Evolutionary conservation across 177 flowering plant genomes (phyloP), one percentile per base, ranked within the genome.

Genomic region (Tripterygium wilfordii): DNA sequence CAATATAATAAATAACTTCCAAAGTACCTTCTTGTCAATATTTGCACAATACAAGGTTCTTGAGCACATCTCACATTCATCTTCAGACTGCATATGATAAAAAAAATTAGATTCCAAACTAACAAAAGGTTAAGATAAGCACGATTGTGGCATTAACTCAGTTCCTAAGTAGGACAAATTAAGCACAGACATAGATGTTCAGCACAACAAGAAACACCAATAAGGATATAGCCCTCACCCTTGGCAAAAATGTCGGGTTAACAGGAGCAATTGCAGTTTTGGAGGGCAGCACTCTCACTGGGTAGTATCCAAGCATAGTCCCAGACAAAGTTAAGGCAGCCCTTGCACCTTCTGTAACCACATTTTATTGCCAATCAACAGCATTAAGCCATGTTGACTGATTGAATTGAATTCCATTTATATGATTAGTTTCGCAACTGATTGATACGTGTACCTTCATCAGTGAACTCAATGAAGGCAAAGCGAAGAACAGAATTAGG

Each of bases 251-350:
- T 24, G 88, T 80, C 24, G 98, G 96, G 60, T 92, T 92, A 49
- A 92, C 98, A 45, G 98, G 98, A 37, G 96, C 86, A 57, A 92
- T 92, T 21, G 98, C 96, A 51, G 98, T 92, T 64, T 92, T 92
- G 3, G 98, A 92, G 54, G 96, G 98, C 51, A 88, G 80, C 60
- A 92, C 96, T 60, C 78, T 76, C 6, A 88, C 85, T 39, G 98
- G 96, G 62, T 92, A 88, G 53, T 45, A 92, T 10, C 98, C 96
- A 40, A 92, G 88, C 86, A 86, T 75, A 26, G 96, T 88, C 35
- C 98, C 98, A 6, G 81, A 63, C 49, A 92, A 71, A 51, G 50
- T 79, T 61, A 88, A 65, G 49, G 98, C 94, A 69, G 78, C 83
- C 70, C 75, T 76, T 45, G 96, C 96, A 43, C 96, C 77, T 33